A percentile compares a stretch with the other conserved stretches of the same genome.
Conservation (phyloP, 352 stramenopile genomes). For the Globisporangium megalacanthum region DNA sequence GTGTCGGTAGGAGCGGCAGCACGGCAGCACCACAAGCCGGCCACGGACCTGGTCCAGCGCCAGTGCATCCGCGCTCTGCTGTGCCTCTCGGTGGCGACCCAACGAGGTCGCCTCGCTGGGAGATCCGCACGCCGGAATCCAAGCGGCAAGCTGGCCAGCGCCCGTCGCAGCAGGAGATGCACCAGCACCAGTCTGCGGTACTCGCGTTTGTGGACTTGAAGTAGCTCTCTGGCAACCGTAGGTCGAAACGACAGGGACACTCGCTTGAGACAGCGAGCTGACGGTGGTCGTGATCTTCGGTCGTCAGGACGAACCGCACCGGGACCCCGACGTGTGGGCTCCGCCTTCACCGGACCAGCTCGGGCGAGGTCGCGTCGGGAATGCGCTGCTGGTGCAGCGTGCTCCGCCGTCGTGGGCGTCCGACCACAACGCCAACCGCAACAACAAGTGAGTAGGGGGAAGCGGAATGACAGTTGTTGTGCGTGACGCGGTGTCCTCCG, state of each 20-base stretch:
- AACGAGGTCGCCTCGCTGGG: conserved; percentile 33
- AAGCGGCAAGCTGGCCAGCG: conserved; percentile 9
- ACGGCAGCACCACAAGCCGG: conserved; percentile 21
- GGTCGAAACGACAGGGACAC: neutral
- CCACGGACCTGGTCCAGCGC: conserved; percentile 7
- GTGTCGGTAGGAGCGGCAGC: conserved; percentile 10
- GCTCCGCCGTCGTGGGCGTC: conserved; percentile 50
- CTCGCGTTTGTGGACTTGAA: neutral
- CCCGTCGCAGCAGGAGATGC: conserved; percentile 2
- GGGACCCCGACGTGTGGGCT: conserved; percentile 71
- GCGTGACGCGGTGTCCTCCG: neutral
- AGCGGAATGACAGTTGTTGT: no score
- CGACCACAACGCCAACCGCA: conserved; percentile 33
- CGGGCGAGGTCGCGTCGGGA: conserved; percentile 19
- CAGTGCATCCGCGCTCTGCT: conserved; percentile 9
- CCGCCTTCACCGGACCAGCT: conserved; percentile 55
- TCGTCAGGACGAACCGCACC: conserved; percentile 18
- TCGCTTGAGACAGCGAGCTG: neutral
- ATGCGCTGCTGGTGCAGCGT: conserved; percentile 14
- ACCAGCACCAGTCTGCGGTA: conserved; percentile 7
- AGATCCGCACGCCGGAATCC: conserved; percentile 41
- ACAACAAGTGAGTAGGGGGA: conserved; percentile 14
- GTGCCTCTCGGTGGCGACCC: conserved; percentile 17
- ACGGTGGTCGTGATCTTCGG: neutral
- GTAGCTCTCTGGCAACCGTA: neutral